phyloP scores from a whole-genome alignment of 495 filamentous ascomycete species.

The Viridothelium virens region DNA sequence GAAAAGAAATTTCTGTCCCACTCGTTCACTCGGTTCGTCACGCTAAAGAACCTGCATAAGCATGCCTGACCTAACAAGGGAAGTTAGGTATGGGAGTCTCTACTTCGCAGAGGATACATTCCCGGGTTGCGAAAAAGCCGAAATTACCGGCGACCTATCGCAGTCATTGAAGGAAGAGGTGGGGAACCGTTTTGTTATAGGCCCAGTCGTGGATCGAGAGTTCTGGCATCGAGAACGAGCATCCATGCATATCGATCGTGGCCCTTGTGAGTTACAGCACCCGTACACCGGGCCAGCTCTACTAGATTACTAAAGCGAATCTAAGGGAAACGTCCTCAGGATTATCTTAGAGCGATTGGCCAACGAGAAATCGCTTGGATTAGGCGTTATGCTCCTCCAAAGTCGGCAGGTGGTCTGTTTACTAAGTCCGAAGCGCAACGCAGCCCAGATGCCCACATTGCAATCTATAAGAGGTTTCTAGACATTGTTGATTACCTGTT shows the following conservation, averaged over 20 bases:
- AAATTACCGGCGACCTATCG: not conserved
- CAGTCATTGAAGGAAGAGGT: conserved; percentile 4
- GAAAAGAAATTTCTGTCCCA: conserved; percentile 28
- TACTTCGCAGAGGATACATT: conserved; percentile 7
- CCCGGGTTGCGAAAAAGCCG: conserved; percentile 13
- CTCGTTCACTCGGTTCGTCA: conserved; percentile 20
- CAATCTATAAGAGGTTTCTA: conserved; percentile 10
- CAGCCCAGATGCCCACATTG: conserved; percentile 1
- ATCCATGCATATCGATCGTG: conserved; percentile 13
- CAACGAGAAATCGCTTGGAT: conserved; percentile 14
- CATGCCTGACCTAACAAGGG: not conserved
- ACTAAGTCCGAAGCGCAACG: conserved; percentile 10
- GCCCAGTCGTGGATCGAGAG: conserved; percentile 8
- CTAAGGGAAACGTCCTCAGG: conserved; percentile 9
- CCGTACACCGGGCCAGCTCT: not conserved
- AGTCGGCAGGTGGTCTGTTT: not conserved
- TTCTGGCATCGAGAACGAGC: conserved; percentile 12
- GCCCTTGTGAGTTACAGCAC: conserved; percentile 10
- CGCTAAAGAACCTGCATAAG: not conserved
- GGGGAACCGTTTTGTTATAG: conserved; percentile 6
- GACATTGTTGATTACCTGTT: conserved; percentile 10
- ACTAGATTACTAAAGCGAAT: not conserved
- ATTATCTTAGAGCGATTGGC: conserved; percentile 13
- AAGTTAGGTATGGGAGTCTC: conserved; percentile 7
- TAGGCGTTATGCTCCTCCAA: conserved; percentile 2